phyloP scores from a whole-genome alignment of 148 eudicot genomes.

The Salicornia ramosissima region DNA sequence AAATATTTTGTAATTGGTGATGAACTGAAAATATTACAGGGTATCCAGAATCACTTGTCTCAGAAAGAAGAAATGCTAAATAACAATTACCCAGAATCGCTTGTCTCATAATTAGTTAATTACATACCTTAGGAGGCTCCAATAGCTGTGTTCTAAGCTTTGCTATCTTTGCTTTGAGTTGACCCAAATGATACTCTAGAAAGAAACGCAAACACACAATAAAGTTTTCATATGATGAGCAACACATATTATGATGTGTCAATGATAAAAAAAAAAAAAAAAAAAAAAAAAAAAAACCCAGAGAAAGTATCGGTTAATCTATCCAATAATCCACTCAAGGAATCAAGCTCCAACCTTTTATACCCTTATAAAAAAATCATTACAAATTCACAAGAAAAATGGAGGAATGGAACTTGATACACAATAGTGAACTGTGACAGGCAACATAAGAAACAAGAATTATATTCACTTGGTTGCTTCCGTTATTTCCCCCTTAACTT shows the following conservation, averaged over 20 bases:
- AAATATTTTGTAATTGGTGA: background rate
- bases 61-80: background rate
- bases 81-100: conserved; percentile 2
- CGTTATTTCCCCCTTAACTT: background rate
- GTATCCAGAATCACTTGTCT: background rate
- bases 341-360: background rate
- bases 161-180: conserved; percentile 98
- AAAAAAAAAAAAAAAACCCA: background rate
- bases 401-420: background rate
- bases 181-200: conserved; percentile 98
- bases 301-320: background rate
- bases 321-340: background rate
- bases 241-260: background rate
- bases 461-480: background rate
- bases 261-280: background rate
- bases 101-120: background rate
- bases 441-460: background rate
- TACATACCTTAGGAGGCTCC: conserved; percentile 97
- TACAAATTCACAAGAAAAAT: background rate
- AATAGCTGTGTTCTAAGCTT: conserved; percentile 93
- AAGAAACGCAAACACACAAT: background rate
- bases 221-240: conserved; percentile 5
- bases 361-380: background rate
- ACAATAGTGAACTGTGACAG: background rate
- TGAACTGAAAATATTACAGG: background rate